Evolutionary conservation across 2,329 filamentous ascomycete genomes (phyloP).

Genomic region (Drechmeria coniospora): DNA sequence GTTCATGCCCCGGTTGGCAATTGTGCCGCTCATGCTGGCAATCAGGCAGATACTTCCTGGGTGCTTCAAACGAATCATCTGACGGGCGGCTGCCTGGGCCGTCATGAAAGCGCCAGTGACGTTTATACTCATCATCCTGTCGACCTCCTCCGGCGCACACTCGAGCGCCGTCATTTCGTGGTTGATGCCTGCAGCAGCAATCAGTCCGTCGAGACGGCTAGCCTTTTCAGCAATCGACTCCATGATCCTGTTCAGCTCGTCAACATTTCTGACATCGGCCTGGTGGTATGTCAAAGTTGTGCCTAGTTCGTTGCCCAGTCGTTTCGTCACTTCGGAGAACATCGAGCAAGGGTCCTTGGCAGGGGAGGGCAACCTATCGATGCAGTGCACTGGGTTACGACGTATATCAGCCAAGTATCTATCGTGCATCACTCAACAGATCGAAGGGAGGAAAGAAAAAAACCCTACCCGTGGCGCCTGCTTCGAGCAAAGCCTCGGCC

Average conservation of each 20-base stretch:
- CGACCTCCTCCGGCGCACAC: constrained; percentile 58
- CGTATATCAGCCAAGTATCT: constrained; percentile 1
- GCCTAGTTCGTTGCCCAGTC: constrained; percentile 47
- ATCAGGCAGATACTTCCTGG: constrained; percentile 51
- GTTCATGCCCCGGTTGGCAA: constrained; percentile 46
- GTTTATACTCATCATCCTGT: constrained; percentile 72
- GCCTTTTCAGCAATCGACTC: constrained; percentile 52
- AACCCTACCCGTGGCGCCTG: constrained; percentile 48
- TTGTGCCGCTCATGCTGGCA: constrained; percentile 53
- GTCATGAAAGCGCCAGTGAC: constrained; percentile 77
- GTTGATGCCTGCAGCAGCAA: constrained; percentile 58
- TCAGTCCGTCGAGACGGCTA: constrained; percentile 62
- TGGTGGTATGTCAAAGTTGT: constrained; percentile 59
- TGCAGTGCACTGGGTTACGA: constrained; percentile 41
- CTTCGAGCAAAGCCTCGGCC: constrained; percentile 64
- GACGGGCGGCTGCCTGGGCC: constrained; percentile 71
- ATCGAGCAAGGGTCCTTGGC: constrained; percentile 26
- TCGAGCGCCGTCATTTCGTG: constrained; percentile 74
- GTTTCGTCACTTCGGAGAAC: constrained; percentile 49
- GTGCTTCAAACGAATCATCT: constrained; percentile 46
- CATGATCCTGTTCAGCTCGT: constrained; percentile 50
- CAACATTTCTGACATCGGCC: constrained; percentile 64
- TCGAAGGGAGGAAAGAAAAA: background rate
- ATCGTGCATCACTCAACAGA: background rate
- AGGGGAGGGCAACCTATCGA: constrained; percentile 46